Base-by-base conservation (phyloP, 1,284 basidiomycete species). In the Cryptococcus sp. region DNA sequence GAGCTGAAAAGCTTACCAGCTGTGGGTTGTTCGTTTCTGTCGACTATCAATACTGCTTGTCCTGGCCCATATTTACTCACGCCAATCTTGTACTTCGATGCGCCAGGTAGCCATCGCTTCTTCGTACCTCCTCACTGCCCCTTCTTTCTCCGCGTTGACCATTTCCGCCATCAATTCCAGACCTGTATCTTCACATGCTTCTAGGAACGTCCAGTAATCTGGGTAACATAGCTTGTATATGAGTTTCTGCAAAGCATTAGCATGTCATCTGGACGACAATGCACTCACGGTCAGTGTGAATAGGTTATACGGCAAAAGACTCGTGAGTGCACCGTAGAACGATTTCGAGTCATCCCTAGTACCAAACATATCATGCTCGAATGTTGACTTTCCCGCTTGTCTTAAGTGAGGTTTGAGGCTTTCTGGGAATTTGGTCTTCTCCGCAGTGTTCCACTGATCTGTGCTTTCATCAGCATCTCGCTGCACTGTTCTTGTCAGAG, bases 401-500 rank as follows among this genome's bases (percentile, higher is more conserved):
- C 82, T 79, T 5, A 97, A 82, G 4, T 84, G 68, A 0, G 87
- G 87, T 65, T 90, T 92, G 66, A 98, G 79, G 4, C 78, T 69
- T 0, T 86, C 86, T 5, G 93, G 93, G 79, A 97, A 97, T 74
- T 92, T 95, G 68, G 86, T 86, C 78, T 89, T 91, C 57, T 80
- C 78, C n/a, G 46, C 46, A 4, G 50, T 43, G 36, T 64, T 57
- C 72, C 71, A 73, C 3, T 49, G 15, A 47, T 71, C 68, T 70
- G 50, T 15, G 14, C 32, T 30, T 23, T 23, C 23, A 23, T 23
- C 2, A 23, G 23, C 23, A 23, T 23, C 23, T 23, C 23, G 1
- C 23, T 23, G 23, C 23, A 23, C 23, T 23, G 23, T 23, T 23
- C 23, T 23, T 23, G 23, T 23, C 23, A 23, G 23, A 23, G 11